Percentiles rank a stretch among this genome's conserved stretches.
Evolutionary conservation across 371 early-diverging fungal genomes (phyloP).

Genomic region (Mucor irregularis): DNA sequence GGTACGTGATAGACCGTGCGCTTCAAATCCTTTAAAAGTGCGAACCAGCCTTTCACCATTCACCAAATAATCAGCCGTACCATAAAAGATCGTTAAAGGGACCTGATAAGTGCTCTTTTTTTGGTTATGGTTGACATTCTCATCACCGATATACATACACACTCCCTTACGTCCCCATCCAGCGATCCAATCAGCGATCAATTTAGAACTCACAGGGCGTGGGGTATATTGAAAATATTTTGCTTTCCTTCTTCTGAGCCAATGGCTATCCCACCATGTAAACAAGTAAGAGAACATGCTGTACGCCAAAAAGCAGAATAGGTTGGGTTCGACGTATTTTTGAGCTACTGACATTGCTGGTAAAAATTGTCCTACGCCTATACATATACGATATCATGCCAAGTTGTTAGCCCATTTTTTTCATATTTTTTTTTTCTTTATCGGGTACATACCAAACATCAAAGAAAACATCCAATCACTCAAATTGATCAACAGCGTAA

Average conservation of each 20-base stretch:
- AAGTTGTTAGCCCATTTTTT: neutral
- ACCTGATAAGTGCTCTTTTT: conserved; percentile 6
- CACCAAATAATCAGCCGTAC: conserved; percentile 52
- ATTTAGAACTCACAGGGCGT: conserved; percentile 47
- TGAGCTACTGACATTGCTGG: conserved; percentile 52
- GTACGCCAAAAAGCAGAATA: conserved; percentile 45
- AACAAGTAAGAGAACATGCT: conserved; percentile 61
- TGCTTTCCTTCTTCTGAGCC: conserved; percentile 49
- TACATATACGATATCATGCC: conserved; percentile 1
- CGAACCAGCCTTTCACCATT: conserved; percentile 49
- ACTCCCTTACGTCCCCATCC: conserved; percentile 52
- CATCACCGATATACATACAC: conserved; percentile 28
- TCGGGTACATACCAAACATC: conserved; percentile 33
- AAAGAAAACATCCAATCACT: conserved; percentile 24
- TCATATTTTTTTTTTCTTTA: neutral
- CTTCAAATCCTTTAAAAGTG: conserved; percentile 35
- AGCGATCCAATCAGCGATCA: conserved; percentile 53
- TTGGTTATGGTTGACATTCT: neutral
- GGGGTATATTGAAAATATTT: conserved; percentile 65
- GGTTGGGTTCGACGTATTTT: conserved; percentile 16
- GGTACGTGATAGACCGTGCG: conserved; percentile 15
- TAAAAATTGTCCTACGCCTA: conserved; percentile 47
- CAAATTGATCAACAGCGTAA: conserved; percentile 30
- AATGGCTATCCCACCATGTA: conserved; percentile 60
- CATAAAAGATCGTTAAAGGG: conserved; percentile 54